Base-by-base conservation (phyloP, 2,329 filamentous ascomycete genomes). In the Alternaria infectoria region DNA sequence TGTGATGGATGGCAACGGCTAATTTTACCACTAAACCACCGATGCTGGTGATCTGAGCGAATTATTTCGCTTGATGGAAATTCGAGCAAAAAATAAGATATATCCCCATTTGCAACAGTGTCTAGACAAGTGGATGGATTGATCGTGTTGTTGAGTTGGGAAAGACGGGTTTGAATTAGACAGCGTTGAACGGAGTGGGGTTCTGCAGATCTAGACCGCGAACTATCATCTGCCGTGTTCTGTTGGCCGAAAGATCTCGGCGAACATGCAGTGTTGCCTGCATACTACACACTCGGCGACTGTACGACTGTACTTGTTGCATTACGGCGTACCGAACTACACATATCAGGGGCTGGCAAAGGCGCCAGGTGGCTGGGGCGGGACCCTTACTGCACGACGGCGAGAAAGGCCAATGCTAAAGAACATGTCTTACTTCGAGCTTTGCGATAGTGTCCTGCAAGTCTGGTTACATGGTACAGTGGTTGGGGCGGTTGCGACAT, bases 11-110 rank as follows among this genome's bases (percentile, higher is more conserved):
- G 62, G 62, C 62, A 65, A 65, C 62, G 62, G 62, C 62, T 65
- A 65, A 65, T 65, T 65, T 65, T 65, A 65, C 62, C 62, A 65
- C 62, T 65, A 65, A 65, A 65, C 62, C 62, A 65, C 62, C 59
- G 55, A 65, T 65, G 62, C 62, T 30, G n/a, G 21, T 47, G 26
- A 49, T 52, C 3, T 26, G 19, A 46, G 28, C 11, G 19, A 28
- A 5, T 11, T 25, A 21, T 3, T 50, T 5, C 23, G 44, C 51
- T 55, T 55, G 49, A 51, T 56, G 25, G 1, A 50, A 64, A 26
- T n/a, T 2, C 2, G 6, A 40, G 0, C 32, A 40, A 10, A 40
- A 21, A 4, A 21, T 21, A 21, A 21, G 3, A 21, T 13, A 28
- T 21, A 23, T 23, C 1, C 1, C 6, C 5, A 21, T 19, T 1